These are phyloP conservation scores for Boletus edulis DNA, from an alignment of 768 basidiomycete genomes.

Conservation along the genomic window DNA sequence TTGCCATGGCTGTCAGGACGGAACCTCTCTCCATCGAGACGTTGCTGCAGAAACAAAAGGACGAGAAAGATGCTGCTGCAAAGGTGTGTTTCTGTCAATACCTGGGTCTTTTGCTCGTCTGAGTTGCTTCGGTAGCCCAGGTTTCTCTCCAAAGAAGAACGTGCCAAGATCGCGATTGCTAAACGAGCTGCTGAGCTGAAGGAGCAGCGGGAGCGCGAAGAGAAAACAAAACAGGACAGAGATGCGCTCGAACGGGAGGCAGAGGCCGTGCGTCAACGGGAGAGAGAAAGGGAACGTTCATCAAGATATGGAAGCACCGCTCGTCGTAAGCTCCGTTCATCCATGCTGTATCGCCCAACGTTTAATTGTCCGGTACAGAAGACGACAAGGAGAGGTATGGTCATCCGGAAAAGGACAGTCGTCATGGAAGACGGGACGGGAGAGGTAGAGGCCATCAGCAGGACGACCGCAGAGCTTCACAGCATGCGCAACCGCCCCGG, in stretches of 20 bases:
- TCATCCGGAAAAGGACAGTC: slow-evolving; percentile 49
- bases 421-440: slow-evolving; percentile 40
- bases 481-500: slow-evolving; percentile 34
- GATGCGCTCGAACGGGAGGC: slow-evolving; percentile 76
- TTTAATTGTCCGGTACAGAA: slow-evolving; percentile 34
- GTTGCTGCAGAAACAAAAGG: slow-evolving; percentile 81
- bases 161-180: slow-evolving; percentile 84
- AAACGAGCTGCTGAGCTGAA: slow-evolving; percentile 83
- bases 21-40: slow-evolving; percentile 89
- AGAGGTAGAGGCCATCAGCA: slow-evolving; percentile 35
- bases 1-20: slow-evolving; percentile 39
- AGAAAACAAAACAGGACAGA: slow-evolving; percentile 56
- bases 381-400: slow-evolving; percentile 48
- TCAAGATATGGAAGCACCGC: slow-evolving; percentile 39
- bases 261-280: slow-evolving; percentile 57
- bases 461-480: slow-evolving; percentile 37
- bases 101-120: neutral
- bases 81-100: slow-evolving; percentile 53
- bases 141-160: slow-evolving; percentile 91
- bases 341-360: neutral
- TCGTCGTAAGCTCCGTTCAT: slow-evolving; percentile 28
- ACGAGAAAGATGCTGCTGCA: slow-evolving; percentile 85
- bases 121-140: slow-evolving; percentile 61
- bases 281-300: slow-evolving; percentile 37
- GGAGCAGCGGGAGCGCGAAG: slow-evolving; percentile 66